Base-by-base conservation (phyloP, 2,329 filamentous ascomycete species). In the Trichoderma koningiopsis region DNA sequence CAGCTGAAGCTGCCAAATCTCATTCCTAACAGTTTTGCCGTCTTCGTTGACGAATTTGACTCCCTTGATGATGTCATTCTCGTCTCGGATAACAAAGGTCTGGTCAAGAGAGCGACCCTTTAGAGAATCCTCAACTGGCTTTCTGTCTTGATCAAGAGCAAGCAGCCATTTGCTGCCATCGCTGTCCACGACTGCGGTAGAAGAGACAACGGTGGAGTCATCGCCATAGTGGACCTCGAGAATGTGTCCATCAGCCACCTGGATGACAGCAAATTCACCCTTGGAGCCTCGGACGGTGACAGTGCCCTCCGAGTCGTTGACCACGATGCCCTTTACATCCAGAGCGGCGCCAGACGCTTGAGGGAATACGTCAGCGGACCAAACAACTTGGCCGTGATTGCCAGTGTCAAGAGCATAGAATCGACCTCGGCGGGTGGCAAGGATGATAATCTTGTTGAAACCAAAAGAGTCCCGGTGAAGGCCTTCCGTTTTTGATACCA, bases 371-470 rank as follows among this genome's bases (percentile, higher is more conserved):
- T 91, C 86, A 58, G 87, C 84, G 57, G 88, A 91, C 96, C 96
- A 98, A 22, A 92, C 80, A 11, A 97, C 83, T 43, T 85, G 85
- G 4, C 94, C 94, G 14, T 91, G 85, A 70, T 89, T 90, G 29
- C 90, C 92, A 40, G 90, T 88, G 78, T 97, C 90, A 24, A 99
- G 83, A 3, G 91, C 93, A 73, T 94, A 91, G 22, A 98, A 81
- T 72, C 92, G 90, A 16, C 94, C 94, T 68, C 89, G 90, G 67
- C 88, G 86, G 2, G 94, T 97, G 6, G 91, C 94, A 62, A 97
- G 83, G 69, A 97, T 84, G 6, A 94, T 87, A 37, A 95, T 83
- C 80, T 97, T 97, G 78, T 92, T 91, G 80, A 97, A 95, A 5
- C 95, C 95, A 78, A 98, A 98, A 49, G 85, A 88, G 75, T 96